Conservation (phyloP, 805 yeast species). For the Suhomyces canberraensis region DNA sequence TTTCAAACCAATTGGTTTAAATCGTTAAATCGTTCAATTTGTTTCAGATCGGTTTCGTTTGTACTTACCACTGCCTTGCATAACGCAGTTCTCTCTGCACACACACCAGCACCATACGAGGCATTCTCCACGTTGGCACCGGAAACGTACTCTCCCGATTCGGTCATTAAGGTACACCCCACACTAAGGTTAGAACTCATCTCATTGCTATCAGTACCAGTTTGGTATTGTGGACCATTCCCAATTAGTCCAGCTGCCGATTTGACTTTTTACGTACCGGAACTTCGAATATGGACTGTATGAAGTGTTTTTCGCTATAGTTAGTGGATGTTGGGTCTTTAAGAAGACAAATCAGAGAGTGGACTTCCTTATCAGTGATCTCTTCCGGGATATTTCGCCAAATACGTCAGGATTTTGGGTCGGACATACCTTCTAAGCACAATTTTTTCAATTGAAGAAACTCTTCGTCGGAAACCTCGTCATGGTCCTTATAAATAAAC, state of each 20-base stretch:
- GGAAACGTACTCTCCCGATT: conserved; percentile 42
- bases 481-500: conserved; percentile 8
- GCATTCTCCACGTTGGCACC: conserved; percentile 97
- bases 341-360: too few species aligned
- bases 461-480: conserved; percentile 19
- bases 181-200: conserved; percentile 46
- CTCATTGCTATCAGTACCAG: too few species aligned
- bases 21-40: too few species aligned
- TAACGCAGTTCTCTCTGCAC: conserved; percentile 41
- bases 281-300: conserved; percentile 75
- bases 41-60: background rate
- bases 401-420: too few species aligned
- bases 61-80: conserved; percentile 32
- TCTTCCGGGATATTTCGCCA: too few species aligned
- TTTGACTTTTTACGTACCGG: conserved; percentile 27
- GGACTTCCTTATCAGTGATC: too few species aligned
- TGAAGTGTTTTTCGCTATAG: conserved; percentile 47
- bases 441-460: conserved; percentile 23
- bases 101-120: conserved; percentile 61
- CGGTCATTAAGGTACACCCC: conserved; percentile 70
- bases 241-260: background rate
- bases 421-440: conserved; percentile 26
- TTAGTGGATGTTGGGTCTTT: too few species aligned
- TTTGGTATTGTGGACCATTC: too few species aligned
- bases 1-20: too few species aligned